Percentiles rank a stretch among this genome's conserved stretches.
Evolutionary conservation across 2,329 filamentous ascomycete genomes (phyloP).

Genomic region (Podosphaera aphanis): DNA sequence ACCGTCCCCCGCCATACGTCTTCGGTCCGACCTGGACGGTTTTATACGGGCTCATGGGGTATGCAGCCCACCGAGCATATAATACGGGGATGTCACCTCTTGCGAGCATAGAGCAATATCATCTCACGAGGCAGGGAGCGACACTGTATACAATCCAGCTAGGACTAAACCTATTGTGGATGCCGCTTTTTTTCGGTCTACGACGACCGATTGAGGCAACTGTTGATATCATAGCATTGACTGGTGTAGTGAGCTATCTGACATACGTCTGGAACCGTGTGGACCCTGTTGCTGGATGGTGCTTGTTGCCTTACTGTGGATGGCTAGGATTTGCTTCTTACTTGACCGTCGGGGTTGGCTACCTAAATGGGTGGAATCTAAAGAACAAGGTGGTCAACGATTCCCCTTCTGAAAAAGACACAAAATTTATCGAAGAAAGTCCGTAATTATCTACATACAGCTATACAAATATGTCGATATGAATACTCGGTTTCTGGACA

Average conservation of each 20-base stretch:
- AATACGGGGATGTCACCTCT: constrained; percentile 20
- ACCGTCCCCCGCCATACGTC: constrained; percentile 33
- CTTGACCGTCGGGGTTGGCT: constrained; percentile 44
- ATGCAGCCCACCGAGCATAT: constrained; percentile 60
- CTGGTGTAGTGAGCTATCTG: constrained; percentile 50
- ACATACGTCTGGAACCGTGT: constrained; percentile 54
- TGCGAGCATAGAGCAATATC: constrained; percentile 7
- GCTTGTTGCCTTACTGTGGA: constrained; percentile 56
- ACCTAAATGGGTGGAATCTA: constrained; percentile 46
- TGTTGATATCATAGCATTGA: constrained; percentile 48
- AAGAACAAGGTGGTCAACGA: constrained; percentile 13
- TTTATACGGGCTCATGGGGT: constrained; percentile 65
- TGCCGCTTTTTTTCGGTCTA: constrained; percentile 73
- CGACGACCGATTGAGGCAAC: constrained; percentile 52
- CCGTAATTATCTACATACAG: background rate
- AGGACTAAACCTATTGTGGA: constrained; percentile 68
- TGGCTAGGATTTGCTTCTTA: constrained; percentile 84
- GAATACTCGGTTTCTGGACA: no score
- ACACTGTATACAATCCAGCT: constrained; percentile 74
- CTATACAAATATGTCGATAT: no score
- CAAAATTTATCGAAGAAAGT: constrained; percentile 15
- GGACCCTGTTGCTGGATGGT: constrained; percentile 48
- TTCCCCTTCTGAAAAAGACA: constrained; percentile 9
- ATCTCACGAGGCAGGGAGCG: constrained; percentile 37
- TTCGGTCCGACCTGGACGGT: constrained; percentile 42